Evolutionary conservation across 2,329 filamentous ascomycete genomes (phyloP).

Genomic region (Pseudogymnoascus sp.): DNA sequence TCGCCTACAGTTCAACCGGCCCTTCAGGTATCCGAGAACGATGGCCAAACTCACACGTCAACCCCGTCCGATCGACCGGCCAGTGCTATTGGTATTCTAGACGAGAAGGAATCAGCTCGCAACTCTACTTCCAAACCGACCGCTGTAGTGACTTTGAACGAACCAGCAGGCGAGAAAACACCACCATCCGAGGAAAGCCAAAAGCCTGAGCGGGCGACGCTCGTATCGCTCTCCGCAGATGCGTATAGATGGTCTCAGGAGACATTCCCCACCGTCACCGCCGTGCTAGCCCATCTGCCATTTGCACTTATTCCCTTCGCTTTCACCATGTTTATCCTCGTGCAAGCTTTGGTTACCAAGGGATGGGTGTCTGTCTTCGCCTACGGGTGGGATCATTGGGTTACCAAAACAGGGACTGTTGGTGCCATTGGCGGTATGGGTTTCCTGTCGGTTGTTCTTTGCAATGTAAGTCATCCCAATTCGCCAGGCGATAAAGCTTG

Average conservation of each 20-base stretch:
- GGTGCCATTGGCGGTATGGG: conserved; percentile 66
- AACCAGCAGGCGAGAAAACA: conserved; percentile 17
- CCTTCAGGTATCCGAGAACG: conserved; percentile 13
- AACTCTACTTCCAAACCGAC: conserved; percentile 10
- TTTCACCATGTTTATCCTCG: conserved; percentile 66
- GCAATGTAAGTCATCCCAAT: conserved; percentile 50
- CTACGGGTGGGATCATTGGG: conserved; percentile 67
- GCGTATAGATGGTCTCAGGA: conserved; percentile 53
- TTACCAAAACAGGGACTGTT: conserved; percentile 57
- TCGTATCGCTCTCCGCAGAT: conserved; percentile 42
- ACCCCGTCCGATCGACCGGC: conserved; percentile 15
- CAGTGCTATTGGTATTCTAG: conserved; percentile 14
- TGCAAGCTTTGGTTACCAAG: conserved; percentile 63
- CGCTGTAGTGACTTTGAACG: conserved; percentile 11
- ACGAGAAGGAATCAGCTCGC: conserved; percentile 15
- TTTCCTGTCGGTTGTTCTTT: conserved; percentile 61
- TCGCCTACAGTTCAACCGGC: conserved; percentile 7
- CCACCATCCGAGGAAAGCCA: conserved; percentile 10
- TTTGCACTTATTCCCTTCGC: conserved; percentile 63
- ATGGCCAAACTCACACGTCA: conserved; percentile 14
- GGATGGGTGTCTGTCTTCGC: conserved; percentile 69
- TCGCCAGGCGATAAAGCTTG: not conserved
- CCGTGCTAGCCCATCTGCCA: conserved; percentile 57
- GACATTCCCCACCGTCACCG: conserved; percentile 62
- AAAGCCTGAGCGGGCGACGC: conserved; percentile 33